A percentile compares a stretch with the other conserved stretches of the same genome.
phyloP scores from a whole-genome alignment of 805 yeast genomes.

The Ogataea chonburiensis region DNA sequence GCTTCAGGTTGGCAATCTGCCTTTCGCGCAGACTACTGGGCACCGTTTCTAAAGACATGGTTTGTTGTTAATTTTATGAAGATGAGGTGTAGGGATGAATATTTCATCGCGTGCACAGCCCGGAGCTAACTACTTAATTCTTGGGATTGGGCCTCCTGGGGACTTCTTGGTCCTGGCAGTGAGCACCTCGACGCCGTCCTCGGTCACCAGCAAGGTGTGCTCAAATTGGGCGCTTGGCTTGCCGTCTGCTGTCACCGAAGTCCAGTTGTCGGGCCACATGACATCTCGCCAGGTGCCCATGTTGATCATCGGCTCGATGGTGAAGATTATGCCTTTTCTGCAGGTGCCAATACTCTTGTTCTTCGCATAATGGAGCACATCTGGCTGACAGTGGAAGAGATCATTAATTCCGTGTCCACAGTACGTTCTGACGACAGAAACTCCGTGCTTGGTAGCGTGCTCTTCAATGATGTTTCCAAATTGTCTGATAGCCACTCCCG shows the following conservation, averaged over 20 bases:
- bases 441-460: constrained; percentile 72
- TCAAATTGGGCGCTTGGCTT: constrained; percentile 90
- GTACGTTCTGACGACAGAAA: constrained; percentile 86
- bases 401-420: constrained; percentile 92
- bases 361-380: constrained; percentile 89
- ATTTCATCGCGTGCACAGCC: no score
- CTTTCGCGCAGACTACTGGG: constrained; percentile 29
- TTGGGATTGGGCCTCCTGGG: constrained; percentile 83
- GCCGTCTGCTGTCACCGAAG: constrained; percentile 89
- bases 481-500: constrained; percentile 84
- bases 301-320: constrained; percentile 96
- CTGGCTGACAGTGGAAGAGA: constrained; percentile 89
- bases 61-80: constrained; percentile 11
- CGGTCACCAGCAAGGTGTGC: constrained; percentile 90
- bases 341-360: constrained; percentile 93
- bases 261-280: constrained; percentile 98
- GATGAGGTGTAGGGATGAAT: constrained; percentile 4
- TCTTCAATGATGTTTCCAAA: constrained; percentile 86
- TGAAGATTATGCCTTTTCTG: constrained; percentile 94
- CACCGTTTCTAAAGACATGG: constrained; percentile 22
- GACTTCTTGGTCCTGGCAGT: constrained; percentile 76
- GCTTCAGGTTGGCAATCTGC: constrained; percentile 52
- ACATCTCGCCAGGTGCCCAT: constrained; percentile 77
- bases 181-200: constrained; percentile 86
- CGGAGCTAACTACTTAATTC: constrained; percentile 38